phyloP scores from a whole-genome alignment of 805 yeast species.

The Metschnikowia cerradonensis region DNA sequence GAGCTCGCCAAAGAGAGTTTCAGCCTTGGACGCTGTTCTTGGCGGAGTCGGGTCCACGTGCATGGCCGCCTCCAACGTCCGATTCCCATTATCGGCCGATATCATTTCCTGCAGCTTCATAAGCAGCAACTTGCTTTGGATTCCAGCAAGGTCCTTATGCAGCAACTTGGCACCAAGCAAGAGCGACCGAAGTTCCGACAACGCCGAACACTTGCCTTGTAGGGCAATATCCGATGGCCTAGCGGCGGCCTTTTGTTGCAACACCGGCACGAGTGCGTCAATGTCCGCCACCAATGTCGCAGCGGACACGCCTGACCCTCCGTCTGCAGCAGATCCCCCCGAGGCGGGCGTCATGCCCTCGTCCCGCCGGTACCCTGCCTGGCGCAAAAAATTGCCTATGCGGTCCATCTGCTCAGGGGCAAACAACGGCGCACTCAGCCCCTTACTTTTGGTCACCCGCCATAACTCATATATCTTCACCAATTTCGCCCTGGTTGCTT shows the following conservation, averaged over 20 bases:
- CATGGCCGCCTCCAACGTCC: constrained; percentile 2
- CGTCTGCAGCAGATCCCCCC: not conserved
- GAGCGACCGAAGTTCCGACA: constrained; percentile 40
- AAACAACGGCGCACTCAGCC: constrained; percentile 66
- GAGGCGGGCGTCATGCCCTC: constrained; percentile 2
- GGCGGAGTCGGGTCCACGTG: constrained; percentile 7
- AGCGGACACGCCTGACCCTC: constrained; percentile 6
- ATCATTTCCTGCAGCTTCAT: constrained; percentile 24
- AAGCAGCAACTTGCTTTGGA: constrained; percentile 35
- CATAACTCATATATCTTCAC: constrained; percentile 82
- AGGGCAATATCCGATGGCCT: constrained; percentile 39
- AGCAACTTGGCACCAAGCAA: constrained; percentile 36
- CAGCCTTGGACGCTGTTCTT: constrained; percentile 19
- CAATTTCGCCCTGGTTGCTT: constrained; percentile 64
- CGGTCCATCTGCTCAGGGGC: constrained; percentile 62
- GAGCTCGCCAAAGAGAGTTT: constrained; percentile 31
- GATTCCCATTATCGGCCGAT: not conserved
- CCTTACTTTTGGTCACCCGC: constrained; percentile 62
- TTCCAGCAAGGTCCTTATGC: constrained; percentile 32
- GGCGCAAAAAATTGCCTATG: constrained; percentile 65
- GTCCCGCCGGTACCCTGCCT: constrained; percentile 23
- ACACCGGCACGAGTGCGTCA: constrained; percentile 38
- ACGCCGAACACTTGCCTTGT: constrained; percentile 40
- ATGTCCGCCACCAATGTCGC: constrained; percentile 28
- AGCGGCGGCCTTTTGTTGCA: constrained; percentile 34